A percentile compares a stretch with the other conserved stretches of the same genome.
Evolutionary conservation across 495 filamentous ascomycete species (phyloP).

Genomic region (Lepraria neglecta): DNA sequence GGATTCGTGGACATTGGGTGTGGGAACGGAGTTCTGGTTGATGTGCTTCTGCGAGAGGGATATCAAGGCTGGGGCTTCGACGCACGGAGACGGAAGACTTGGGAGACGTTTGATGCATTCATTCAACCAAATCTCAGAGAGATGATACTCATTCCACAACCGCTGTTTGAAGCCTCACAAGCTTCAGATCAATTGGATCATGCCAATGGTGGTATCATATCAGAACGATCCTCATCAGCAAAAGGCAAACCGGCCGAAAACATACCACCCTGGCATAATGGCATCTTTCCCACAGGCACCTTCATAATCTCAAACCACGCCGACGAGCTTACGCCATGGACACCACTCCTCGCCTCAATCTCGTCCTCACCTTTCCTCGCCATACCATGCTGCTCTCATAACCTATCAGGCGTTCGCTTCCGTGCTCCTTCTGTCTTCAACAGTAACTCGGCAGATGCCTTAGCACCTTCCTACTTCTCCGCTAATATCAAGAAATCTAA

Average conservation of each 20-base stretch:
- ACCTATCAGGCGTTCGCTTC: slow-evolving; percentile 66
- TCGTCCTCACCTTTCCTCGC: slow-evolving; percentile 75
- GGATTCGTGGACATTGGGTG: slow-evolving; percentile 96
- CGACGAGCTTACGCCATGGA: slow-evolving; percentile 94
- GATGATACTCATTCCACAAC: slow-evolving; percentile 64
- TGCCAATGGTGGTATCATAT: slow-evolving; percentile 18
- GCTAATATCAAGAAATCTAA: slow-evolving; percentile 35
- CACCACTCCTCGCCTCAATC: slow-evolving; percentile 74
- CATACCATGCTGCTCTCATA: slow-evolving; percentile 92
- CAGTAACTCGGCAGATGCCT: slow-evolving; percentile 21
- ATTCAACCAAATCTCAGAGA: slow-evolving; percentile 56
- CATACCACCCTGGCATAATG: slow-evolving; percentile 49
- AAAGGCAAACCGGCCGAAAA: slow-evolving; percentile 8
- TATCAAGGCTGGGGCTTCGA: slow-evolving; percentile 88
- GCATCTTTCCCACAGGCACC: slow-evolving; percentile 63
- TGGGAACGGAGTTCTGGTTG: slow-evolving; percentile 88
- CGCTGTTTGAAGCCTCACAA: slow-evolving; percentile 33
- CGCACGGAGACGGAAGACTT: slow-evolving; percentile 73
- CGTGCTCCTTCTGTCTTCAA: slow-evolving; percentile 53
- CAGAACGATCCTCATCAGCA: slow-evolving; percentile 4
- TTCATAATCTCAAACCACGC: slow-evolving; percentile 97
- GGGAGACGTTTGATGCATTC: slow-evolving; percentile 60
- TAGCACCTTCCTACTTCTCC: slow-evolving; percentile 27
- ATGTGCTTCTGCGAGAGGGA: slow-evolving; percentile 75
- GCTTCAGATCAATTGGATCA: neutral